Percentiles rank a stretch among this genome's conserved stretches.
Evolutionary conservation across 2,329 filamentous ascomycete species (phyloP).

Genomic region (Stemphylium beticola): DNA sequence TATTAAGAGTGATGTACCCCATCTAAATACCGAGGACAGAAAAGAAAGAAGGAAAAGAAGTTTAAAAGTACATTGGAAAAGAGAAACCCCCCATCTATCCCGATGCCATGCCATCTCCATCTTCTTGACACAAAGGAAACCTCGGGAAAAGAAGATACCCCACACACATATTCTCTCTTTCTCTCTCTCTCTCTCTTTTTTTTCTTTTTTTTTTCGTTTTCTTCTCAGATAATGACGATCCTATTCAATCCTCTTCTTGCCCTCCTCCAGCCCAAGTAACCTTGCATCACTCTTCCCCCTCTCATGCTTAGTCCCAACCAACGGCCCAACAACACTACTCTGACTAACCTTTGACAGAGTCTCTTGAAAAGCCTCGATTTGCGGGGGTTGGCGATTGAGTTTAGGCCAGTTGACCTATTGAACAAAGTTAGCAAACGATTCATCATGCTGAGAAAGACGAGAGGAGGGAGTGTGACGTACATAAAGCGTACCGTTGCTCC

Average conservation of each 20-base stretch:
- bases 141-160: too few relatives aligned
- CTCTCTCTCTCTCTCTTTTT: too few relatives aligned
- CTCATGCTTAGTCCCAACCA: slow-evolving; percentile 72
- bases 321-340: slow-evolving; percentile 77
- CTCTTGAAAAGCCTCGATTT: slow-evolving; percentile 86
- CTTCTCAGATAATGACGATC: too few relatives aligned
- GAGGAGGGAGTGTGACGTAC: slow-evolving; percentile 63
- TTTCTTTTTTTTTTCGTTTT: neutral
- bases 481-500: slow-evolving; percentile 87
- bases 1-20: neutral
- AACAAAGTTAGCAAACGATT: neutral
- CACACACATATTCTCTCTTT: too few relatives aligned
- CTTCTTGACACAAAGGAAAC: too few relatives aligned
- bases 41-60: neutral
- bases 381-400: slow-evolving; percentile 85
- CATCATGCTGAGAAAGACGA: too few relatives aligned
- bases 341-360: slow-evolving; percentile 82
- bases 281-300: slow-evolving; percentile 82
- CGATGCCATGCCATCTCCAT: too few relatives aligned
- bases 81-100: neutral
- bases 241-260: slow-evolving; percentile 95
- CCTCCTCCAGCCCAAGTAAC: slow-evolving; percentile 88
- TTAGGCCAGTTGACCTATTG: slow-evolving; percentile 95
- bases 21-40: neutral
- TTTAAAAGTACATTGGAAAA: neutral